A percentile compares a stretch with the other conserved stretches of the same genome.
Evolutionary conservation across 257 asterid genomes (phyloP).

Genomic region (Jacaranda copaia): DNA sequence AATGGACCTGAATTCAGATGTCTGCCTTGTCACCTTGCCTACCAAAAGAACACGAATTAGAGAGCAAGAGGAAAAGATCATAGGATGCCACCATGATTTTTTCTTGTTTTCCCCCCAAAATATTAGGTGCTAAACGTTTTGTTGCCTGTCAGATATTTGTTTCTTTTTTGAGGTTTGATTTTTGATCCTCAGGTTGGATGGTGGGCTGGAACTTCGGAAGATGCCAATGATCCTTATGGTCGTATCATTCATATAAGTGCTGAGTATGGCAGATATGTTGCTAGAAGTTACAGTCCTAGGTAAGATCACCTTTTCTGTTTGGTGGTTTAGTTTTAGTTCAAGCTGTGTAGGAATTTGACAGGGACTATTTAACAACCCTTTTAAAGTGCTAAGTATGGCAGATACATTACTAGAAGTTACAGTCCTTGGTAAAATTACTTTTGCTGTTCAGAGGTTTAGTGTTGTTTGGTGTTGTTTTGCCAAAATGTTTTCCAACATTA

Average conservation of each 20-base stretch:
- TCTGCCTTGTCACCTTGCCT: slow-evolving; percentile 18
- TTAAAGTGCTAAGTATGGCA: slow-evolving; percentile 81
- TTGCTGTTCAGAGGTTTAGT: background rate
- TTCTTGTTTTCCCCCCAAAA: background rate
- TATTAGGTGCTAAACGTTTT: slow-evolving; percentile 17
- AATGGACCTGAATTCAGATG: slow-evolving; percentile 21
- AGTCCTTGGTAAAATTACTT: slow-evolving; percentile 80
- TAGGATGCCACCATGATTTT: background rate
- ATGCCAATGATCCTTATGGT: slow-evolving; percentile 79
- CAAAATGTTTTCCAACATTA: too few relatives aligned
- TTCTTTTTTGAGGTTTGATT: slow-evolving; percentile 30
- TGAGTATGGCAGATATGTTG: slow-evolving; percentile 93
- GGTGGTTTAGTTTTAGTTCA: slow-evolving; percentile 6
- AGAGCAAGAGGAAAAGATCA: background rate
- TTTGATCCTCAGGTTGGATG: slow-evolving; percentile 87
- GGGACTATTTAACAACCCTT: too few relatives aligned
- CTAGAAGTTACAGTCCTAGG: slow-evolving; percentile 95
- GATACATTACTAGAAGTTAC: slow-evolving; percentile 90
- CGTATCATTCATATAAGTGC: slow-evolving; percentile 85
- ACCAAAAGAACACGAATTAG: slow-evolving; percentile 3
- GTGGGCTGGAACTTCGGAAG: slow-evolving; percentile 97
- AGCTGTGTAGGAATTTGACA: background rate
- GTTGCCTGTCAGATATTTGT: background rate
- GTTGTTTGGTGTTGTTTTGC: too few relatives aligned
- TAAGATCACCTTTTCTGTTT: slow-evolving; percentile 43